These are phyloP conservation scores for Magnusiomyces paraingens DNA, from an alignment of 1,139 yeast genomes.

Conservation along the genomic window DNA sequence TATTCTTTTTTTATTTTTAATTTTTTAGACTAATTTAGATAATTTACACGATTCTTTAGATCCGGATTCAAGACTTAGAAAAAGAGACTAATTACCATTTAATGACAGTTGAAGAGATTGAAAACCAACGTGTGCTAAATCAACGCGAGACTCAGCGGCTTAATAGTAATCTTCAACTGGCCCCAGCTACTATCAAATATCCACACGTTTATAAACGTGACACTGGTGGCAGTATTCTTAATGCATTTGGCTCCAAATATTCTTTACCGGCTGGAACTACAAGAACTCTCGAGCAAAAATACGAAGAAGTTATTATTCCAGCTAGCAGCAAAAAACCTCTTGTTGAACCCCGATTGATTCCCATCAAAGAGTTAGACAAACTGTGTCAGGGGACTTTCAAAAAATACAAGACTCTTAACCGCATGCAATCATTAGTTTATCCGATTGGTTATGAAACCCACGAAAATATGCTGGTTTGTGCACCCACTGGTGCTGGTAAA, in stretches of 20 bases:
- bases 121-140: slow-evolving; percentile 51
- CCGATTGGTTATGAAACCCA: slow-evolving; percentile 91
- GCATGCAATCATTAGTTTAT: slow-evolving; percentile 86
- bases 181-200: slow-evolving; percentile 47
- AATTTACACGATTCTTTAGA: slow-evolving; percentile 6
- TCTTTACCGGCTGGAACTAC: slow-evolving; percentile 78
- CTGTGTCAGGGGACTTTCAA: slow-evolving; percentile 81
- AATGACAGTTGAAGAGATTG: slow-evolving; percentile 52
- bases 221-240: slow-evolving; percentile 53
- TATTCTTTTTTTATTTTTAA: background rate
- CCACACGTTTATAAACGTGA: slow-evolving; percentile 85
- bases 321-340: slow-evolving; percentile 49
- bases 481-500: slow-evolving; percentile 99
- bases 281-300: slow-evolving; percentile 47
- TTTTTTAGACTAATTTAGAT: background rate
- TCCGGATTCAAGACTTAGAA: slow-evolving; percentile 7
- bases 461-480: slow-evolving; percentile 95
- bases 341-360: slow-evolving; percentile 41
- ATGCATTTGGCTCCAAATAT: slow-evolving; percentile 74
- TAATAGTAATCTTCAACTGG: slow-evolving; percentile 44
- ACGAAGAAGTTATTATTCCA: slow-evolving; percentile 84
- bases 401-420: slow-evolving; percentile 69
- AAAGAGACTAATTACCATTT: slow-evolving; percentile 23
- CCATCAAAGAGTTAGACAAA: slow-evolving; percentile 58
- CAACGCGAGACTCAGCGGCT: slow-evolving; percentile 38